Percentiles rank a stretch among this genome's conserved stretches.
Conservation (phyloP, 805 yeast species). For the Wickerhamomyces bisporus region DNA sequence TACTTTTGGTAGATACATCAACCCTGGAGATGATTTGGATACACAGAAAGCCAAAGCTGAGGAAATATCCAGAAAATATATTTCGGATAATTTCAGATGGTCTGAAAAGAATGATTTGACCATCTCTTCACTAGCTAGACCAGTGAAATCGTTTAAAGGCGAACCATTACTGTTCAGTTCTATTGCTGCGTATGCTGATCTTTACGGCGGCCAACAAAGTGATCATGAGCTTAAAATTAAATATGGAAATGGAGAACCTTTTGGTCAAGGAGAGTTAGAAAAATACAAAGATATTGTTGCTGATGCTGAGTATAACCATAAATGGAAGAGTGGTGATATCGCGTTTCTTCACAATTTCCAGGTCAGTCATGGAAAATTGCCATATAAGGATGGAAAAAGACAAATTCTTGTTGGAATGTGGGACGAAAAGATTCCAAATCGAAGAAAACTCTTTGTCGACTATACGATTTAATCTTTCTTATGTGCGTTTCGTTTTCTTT, state of each 20-base stretch:
- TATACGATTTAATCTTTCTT: background rate
- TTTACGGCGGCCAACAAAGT: constrained; percentile 5
- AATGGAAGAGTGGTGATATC: constrained; percentile 30
- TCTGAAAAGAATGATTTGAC: constrained; percentile 20
- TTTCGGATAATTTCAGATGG: constrained; percentile 27
- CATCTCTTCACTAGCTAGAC: constrained; percentile 26
- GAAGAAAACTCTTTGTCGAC: constrained; percentile 1
- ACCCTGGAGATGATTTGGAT: constrained; percentile 21
- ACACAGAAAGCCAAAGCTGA: constrained; percentile 25
- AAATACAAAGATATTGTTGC: constrained; percentile 13
- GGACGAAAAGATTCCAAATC: constrained; percentile 17
- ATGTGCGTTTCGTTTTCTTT: too few relatives aligned
- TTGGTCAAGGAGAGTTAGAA: constrained; percentile 17
- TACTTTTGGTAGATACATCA: constrained; percentile 28
- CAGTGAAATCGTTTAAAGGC: constrained; percentile 10
- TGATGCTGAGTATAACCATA: constrained; percentile 24
- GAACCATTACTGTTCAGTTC: constrained; percentile 24
- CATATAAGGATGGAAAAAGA: constrained; percentile 26
- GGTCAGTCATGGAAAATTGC: constrained; percentile 30
- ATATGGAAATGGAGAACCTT: constrained; percentile 21
- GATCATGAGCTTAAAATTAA: constrained; percentile 3
- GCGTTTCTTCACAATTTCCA: constrained; percentile 30
- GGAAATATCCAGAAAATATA: constrained; percentile 15
- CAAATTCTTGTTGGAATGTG: constrained; percentile 31
- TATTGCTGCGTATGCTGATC: constrained; percentile 20